A percentile compares a stretch with the other conserved stretches of the same genome.
Evolutionary conservation across 2,329 filamentous ascomycete genomes (phyloP).

Genomic region (Fusarium coicis): DNA sequence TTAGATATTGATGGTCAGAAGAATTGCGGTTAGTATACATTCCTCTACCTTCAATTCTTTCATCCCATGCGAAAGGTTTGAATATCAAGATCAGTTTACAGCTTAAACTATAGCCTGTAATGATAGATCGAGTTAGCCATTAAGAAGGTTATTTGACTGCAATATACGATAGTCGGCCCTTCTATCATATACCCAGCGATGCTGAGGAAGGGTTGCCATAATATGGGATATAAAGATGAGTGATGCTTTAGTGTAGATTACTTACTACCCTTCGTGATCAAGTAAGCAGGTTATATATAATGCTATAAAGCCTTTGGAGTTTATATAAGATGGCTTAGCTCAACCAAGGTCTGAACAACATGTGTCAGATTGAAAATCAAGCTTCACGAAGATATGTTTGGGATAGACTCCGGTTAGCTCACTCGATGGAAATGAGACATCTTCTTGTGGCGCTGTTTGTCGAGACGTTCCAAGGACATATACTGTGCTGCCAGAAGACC

Average conservation of each 20-base stretch:
- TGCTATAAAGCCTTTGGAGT: background rate
- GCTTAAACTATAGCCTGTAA: too few relatives aligned
- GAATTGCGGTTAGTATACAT: fast-evolving
- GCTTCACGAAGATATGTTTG: fast-evolving
- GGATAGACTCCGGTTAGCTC: fast-evolving
- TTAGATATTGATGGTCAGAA: background rate
- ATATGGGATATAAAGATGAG: background rate
- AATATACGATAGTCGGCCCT: background rate
- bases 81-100: fast-evolving
- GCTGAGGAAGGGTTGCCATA: too few relatives aligned
- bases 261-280: too few relatives aligned
- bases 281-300: too few relatives aligned
- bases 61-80: fast-evolving
- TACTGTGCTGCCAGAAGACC: too few relatives aligned
- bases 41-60: background rate
- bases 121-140: background rate
- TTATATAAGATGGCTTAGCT: background rate
- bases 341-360: fast-evolving
- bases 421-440: fast-evolving
- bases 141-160: fast-evolving
- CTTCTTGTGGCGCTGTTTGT: background rate
- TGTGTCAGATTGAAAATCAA: fast-evolving
- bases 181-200: fast-evolving
- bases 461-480: too few relatives aligned
- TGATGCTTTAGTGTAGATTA: too few relatives aligned